Base-by-base conservation (phyloP, 1,139 yeast species). In the Magnusiomyces paraingens region DNA sequence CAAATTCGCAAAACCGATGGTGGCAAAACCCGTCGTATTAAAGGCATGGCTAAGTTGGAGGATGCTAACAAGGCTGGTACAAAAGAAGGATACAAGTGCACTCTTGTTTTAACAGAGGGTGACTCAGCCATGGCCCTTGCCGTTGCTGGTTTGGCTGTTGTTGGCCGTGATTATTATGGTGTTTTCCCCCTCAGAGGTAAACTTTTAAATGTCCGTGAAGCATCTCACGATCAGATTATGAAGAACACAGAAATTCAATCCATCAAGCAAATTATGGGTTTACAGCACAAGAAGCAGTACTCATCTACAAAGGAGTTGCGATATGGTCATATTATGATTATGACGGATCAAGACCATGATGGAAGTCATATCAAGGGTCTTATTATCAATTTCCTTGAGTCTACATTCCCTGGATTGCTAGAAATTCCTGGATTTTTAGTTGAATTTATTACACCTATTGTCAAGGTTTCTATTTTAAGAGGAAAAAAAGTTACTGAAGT, bases 281-380 rank as follows among this genome's bases (percentile, higher is more conserved):
- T 94, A 55, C 97, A 91, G 69, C 99, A 94, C 70, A 89, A 87
- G 63, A 91, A 90, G 72, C 78, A 76, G 44, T 94, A 94, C 68
- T 84, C 83, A 40, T 86, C 83, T 62, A 77, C 87, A 10, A 81
- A 80, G 56, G 83, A 84, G 11, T 75, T 94, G 59, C 82, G 99
- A 67, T 94, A 94, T 67, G 99, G 99, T 29, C 96, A 90, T 69
- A 80, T 94, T 51, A 93, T 94, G 98, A 90, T 94, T 66, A 94
- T 94, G 99, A 90, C 99, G 3, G 99, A 94, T 86, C 99, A 94
- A 72, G 99, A 94, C 87, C 96, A 91, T 65, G 99, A 94, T 78
- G 99, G 99, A 57, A 87, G 96, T 20, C 99, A 94, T 74, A 94
- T 94, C 67, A 94, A 94, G 69, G 99, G 99, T 59, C 79, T 94